Base-by-base conservation (phyloP, 257 asterid species). In the Knoxia roxburghii region DNA sequence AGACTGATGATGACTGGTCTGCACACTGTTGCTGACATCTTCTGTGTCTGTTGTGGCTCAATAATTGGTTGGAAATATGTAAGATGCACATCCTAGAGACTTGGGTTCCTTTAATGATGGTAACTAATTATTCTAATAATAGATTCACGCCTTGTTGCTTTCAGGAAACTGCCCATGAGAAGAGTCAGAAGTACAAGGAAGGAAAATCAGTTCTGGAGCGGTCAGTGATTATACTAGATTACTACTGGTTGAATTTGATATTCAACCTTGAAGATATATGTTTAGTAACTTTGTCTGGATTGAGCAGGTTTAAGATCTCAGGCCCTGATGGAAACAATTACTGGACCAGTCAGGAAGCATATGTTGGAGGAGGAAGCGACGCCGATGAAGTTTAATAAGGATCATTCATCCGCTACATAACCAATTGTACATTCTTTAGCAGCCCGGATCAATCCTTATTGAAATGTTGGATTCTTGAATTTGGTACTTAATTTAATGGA, bases 151-250 rank as follows among this genome's bases (percentile, higher is more conserved):
- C 60, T 46, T 55, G 12, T 63, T 40, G 24, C 17, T 76, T 73
- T 45, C 75, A 80, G 84, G 82, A 80, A 67, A 78, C 77, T 75
- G 98, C 98, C 21, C 86, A 79, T n/a, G 96, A 91, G 53, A 89
- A 85, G 91, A 68, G 79, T 54, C 96, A 88, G 73, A 86, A 87
- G 91, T 91, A 91, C 94, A 91, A 91, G 83, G 98, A 88, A 82
- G 96, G 98, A 53, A 91, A 89, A 84, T 91, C 96, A 23, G 96
- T 91, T 57, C 95, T 91, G 21, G 98, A 91, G 75, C 82, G 98
- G 97, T 91, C 37, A 72, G 89, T 79, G 64, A 62, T 21, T 69
- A 4, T 37, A 49, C 67, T 49, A 41, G 52, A 62, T 29, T 71
- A 21, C 49, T 27, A 18, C 40, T 56, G 33, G 53, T 48, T 27